Base-by-base conservation (phyloP, 1,284 basidiomycete genomes). In the Rhizoctonia solani region DNA sequence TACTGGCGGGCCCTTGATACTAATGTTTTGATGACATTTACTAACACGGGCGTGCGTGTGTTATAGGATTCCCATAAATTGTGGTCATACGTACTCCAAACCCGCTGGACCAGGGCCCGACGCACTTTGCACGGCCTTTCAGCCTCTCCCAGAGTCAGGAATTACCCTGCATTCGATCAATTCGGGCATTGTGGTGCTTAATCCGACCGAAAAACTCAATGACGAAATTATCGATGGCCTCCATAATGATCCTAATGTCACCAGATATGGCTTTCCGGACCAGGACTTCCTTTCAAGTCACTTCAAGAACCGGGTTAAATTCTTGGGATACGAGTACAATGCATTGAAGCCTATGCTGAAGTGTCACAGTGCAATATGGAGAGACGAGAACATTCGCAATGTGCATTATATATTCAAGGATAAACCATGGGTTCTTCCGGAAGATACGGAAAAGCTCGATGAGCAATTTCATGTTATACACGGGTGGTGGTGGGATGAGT, bases 201-300 rank as follows among this genome's bases (percentile, higher is more conserved):
- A 83, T 21, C 96, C 95, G 0, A 77, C 76, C 2, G 30, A 58
- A 25, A 34, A 58, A 2, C 73, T 76, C 16, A 89, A 92, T 56
- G 68, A 75, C 2, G 73, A 79, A 14, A 80, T 87, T 25, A 19
- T 66, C 25, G 72, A 84, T 39, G 85, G 84, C 75, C 84, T 98
- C 58, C 75, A 81, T 66, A 88, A 85, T 1, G 88, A 88, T 29
- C 85, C 88, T 2, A 81, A 85, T 4, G 82, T 97, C 13, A 73
- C 85, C 3, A 82, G 81, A 0, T 95, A 89, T 78, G 81, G 81
- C 41, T 98, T 98, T 77, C 88, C 94, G 0, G 95, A 98, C 75
- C 95, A 98, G 77, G 95, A 98, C 74, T 83, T 97, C 27, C 84
- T 98, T 29, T 84, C 93, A 1, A 85, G 85, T 32, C 86, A 87